Evolutionary conservation across 2,329 filamentous ascomycete genomes (phyloP).

Genomic region (Penicillium sp.): DNA sequence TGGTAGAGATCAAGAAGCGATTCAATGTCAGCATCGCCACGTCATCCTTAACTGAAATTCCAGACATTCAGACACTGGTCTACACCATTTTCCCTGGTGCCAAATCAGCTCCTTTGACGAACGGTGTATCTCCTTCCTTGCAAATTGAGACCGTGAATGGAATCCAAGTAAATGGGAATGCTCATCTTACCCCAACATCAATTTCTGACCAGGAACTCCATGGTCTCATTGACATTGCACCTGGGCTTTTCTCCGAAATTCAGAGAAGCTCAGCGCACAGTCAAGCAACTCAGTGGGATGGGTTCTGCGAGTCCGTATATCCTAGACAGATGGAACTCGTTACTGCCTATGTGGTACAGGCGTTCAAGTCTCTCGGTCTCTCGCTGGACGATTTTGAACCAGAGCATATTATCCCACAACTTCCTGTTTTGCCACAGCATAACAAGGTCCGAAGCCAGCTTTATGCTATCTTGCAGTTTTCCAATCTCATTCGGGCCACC

Average conservation of each 20-base stretch:
- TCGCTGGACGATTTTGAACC: neutral
- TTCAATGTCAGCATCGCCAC: neutral
- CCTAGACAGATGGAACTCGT: slow-evolving; percentile 1
- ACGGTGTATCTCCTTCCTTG: neutral
- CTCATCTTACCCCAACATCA: neutral
- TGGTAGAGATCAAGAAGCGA: slow-evolving; percentile 1
- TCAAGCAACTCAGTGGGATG: neutral
- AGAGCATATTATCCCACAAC: neutral
- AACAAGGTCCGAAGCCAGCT: neutral
- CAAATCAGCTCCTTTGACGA: neutral
- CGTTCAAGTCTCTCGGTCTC: neutral
- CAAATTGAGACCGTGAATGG: neutral
- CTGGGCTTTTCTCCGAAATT: neutral
- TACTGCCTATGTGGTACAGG: neutral
- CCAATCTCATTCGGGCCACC: neutral
- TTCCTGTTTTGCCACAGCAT: neutral
- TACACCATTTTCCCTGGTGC: neutral
- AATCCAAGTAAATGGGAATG: neutral
- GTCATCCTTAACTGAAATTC: neutral
- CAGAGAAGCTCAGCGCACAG: neutral
- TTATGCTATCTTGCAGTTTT: neutral
- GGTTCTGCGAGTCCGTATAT: neutral
- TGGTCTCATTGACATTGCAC: neutral
- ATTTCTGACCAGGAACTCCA: neutral
- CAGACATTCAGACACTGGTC: neutral